Evolutionary conservation across 2,329 filamentous ascomycete species (phyloP).

Genomic region (Microdochium bolleyi): DNA sequence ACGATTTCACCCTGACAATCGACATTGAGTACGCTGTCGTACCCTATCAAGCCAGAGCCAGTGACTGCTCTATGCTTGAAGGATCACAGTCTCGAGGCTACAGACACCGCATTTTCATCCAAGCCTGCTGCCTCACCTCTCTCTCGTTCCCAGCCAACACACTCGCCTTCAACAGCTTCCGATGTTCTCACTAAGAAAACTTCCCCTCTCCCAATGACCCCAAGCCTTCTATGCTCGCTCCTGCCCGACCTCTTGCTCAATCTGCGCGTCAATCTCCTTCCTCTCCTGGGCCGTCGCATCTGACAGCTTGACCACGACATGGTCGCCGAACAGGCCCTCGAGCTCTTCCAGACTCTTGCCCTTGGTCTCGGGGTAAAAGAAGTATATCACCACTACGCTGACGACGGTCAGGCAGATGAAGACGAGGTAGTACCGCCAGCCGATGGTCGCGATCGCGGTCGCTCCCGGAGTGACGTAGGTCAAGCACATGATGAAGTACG

Average conservation of each 20-base stretch:
- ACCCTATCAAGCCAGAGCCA: too few relatives aligned
- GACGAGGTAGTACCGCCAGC: constrained; percentile 45
- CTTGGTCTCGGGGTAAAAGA: constrained; percentile 40
- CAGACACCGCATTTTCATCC: too few relatives aligned
- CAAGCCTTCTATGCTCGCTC: too few relatives aligned
- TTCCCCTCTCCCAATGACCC: too few relatives aligned
- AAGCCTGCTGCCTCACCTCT: too few relatives aligned
- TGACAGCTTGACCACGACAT: constrained; percentile 4
- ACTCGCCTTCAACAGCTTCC: too few relatives aligned
- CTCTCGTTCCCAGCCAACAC: too few relatives aligned
- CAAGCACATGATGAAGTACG: constrained; percentile 7
- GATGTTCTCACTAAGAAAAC: too few relatives aligned
- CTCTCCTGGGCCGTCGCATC: constrained; percentile 13
- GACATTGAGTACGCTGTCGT: too few relatives aligned
- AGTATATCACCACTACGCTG: constrained; percentile 32
- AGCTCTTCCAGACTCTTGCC: constrained; percentile 38
- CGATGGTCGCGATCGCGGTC: constrained; percentile 3
- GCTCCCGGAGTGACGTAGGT: constrained; percentile 8
- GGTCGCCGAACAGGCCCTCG: constrained; percentile 40
- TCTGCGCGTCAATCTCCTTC: constrained; percentile 19
- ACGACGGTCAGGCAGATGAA: constrained; percentile 37
- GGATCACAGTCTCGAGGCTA: too few relatives aligned
- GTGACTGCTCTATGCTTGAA: too few relatives aligned
- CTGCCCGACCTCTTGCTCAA: constrained; percentile 3
- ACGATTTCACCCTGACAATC: too few relatives aligned